Evolutionary conservation across 2,329 filamentous ascomycete species (phyloP), one percentile per base, ranked within the genome.

Genomic region (Xylaria arbuscula): DNA sequence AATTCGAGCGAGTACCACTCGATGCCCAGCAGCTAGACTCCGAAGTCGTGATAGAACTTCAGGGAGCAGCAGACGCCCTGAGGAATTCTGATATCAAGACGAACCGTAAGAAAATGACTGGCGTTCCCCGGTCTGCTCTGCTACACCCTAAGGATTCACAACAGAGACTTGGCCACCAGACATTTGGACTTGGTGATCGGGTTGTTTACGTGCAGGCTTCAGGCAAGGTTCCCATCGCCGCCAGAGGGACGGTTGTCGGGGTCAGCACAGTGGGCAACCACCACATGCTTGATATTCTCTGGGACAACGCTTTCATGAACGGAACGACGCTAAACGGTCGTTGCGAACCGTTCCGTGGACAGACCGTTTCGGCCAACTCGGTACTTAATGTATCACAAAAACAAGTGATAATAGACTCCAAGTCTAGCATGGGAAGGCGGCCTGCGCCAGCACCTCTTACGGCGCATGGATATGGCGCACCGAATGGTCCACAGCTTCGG

Each of bases 11-110:
- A 72, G 96, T 99, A n/a, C 95, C 96, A 24, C 87, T 99, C 15
- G 96, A 99, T 75, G 96, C 96, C 1, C 93, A 98, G 78, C 97
- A 99, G 79, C 89, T 99, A 4, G 96, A 99, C 79, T 97, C 94
- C 0, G 92, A 94, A 68, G 88, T 94, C 15, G 96, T 98, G 70
- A 91, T 90, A 83, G 82, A 88, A 62, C 91, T 99, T 66, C 94
- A 97, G 74, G 81, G 85, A 64, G 90, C 90, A 50, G 92, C 93
- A 1, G 93, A 98, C 74, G 72, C 85, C 62, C 81, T 88, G 34
- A 82, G 85, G 68, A 81, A 84, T 50, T 83, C 83, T 28, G 86
- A 84, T 15, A 80, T 86, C 17, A 83, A 85, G 15, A 81, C 85
- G 38, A 85, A 89, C 47, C 84, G 88, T 61, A 93, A 91, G 83